phyloP scores from a whole-genome alignment of 1,139 yeast species.

The Suhomyces terraborum region DNA sequence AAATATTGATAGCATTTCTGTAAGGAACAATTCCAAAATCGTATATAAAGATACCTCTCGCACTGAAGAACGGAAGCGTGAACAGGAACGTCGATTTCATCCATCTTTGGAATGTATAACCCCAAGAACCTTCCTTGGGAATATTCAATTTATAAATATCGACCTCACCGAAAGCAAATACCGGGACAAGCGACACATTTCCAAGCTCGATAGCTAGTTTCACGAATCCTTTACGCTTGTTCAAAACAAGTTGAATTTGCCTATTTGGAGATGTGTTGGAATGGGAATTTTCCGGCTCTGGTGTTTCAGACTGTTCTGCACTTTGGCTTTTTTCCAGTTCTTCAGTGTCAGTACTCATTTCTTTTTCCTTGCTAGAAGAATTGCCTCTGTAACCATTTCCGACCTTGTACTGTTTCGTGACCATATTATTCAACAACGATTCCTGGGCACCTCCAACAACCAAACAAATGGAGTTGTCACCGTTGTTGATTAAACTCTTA shows the following conservation, averaged over 20 bases:
- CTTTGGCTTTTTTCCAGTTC: not conserved
- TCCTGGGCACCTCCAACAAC: slow-evolving; percentile 98
- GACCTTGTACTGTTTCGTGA: slow-evolving; percentile 35
- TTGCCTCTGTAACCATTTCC: slow-evolving; percentile 45
- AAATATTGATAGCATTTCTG: slow-evolving; percentile 76
- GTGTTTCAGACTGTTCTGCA: no score
- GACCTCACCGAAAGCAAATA: slow-evolving; percentile 91
- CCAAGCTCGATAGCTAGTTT: slow-evolving; percentile 82
- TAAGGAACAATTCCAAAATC: slow-evolving; percentile 91
- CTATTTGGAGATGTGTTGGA: slow-evolving; percentile 13
- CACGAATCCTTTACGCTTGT: slow-evolving; percentile 84
- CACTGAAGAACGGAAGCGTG: slow-evolving; percentile 88
- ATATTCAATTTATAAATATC: slow-evolving; percentile 67
- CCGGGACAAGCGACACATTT: slow-evolving; percentile 79
- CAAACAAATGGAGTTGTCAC: slow-evolving; percentile 76
- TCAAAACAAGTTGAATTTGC: slow-evolving; percentile 57
- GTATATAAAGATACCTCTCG: slow-evolving; percentile 89
- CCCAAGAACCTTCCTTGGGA: slow-evolving; percentile 55
- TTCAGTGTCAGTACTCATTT: not conserved
- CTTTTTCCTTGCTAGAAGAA: not conserved
- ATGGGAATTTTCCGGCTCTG: no score
- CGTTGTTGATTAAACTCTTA: slow-evolving; percentile 58
- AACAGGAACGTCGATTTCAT: slow-evolving; percentile 73
- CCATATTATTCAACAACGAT: slow-evolving; percentile 57
- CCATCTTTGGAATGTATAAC: slow-evolving; percentile 64